Evolutionary conservation across 164 flowering plant species (phyloP).

Genomic region (Brasenia schreberi): DNA sequence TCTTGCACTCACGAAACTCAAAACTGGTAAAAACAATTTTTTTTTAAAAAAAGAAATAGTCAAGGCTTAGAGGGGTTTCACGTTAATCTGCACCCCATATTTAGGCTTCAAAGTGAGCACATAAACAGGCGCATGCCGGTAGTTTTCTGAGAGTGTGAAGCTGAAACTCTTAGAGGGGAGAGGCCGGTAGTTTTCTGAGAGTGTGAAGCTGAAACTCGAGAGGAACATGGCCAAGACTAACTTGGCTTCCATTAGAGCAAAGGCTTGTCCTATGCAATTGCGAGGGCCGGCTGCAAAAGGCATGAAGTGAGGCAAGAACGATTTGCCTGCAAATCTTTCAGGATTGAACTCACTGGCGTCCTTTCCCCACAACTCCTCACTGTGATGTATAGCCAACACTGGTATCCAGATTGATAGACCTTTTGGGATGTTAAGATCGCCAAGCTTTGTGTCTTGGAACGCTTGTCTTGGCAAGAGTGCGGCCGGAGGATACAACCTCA

Average conservation of each 20-base stretch:
- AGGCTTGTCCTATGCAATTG: constrained; percentile 79
- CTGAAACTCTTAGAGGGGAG: constrained; percentile 40
- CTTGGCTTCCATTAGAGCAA: constrained; percentile 91
- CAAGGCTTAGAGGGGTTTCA: constrained; percentile 34
- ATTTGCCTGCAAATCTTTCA: constrained; percentile 47
- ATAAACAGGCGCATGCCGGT: constrained; percentile 75
- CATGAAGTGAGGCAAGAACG: constrained; percentile 39
- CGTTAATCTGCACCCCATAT: constrained; percentile 65
- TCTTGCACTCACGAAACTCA: neutral
- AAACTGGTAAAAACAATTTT: neutral
- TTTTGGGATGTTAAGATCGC: constrained; percentile 71
- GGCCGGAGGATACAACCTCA: constrained; percentile 88
- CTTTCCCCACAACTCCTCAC: constrained; percentile 74
- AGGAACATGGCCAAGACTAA: constrained; percentile 64
- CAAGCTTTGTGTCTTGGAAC: constrained; percentile 66
- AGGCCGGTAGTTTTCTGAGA: constrained; percentile 69
- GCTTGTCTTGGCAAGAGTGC: constrained; percentile 73
- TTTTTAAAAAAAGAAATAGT: too few relatives aligned
- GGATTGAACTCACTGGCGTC: constrained; percentile 93
- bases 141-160: constrained; percentile 58
- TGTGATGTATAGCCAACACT: constrained; percentile 77
- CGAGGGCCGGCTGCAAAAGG: constrained; percentile 86
- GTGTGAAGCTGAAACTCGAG: constrained; percentile 41
- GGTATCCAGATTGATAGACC: constrained; percentile 92
- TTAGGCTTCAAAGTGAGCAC: constrained; percentile 82